Evolutionary conservation across 345 rosid species (phyloP), one percentile per base, ranked within the genome.

Genomic region (Triadica sebifera): DNA sequence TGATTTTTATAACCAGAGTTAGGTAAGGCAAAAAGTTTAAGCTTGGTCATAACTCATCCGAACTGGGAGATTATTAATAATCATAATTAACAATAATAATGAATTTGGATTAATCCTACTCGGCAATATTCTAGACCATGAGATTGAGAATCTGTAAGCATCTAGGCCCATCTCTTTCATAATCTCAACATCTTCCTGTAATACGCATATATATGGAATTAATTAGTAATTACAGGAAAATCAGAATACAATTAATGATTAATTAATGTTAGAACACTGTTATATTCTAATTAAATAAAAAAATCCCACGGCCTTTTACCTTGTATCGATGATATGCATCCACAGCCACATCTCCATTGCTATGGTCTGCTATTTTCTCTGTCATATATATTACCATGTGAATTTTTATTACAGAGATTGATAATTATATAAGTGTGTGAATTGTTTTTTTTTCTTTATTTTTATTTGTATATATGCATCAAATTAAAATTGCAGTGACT

Each of bases 311-410:
- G 19, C 1, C 7, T 52, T 16, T 41, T 58, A 89, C 98, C 97
- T 92, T 86, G 81, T 88, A 92, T 37, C 88, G 85, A 71, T 92
- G 87, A 78, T 92, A 94, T 65, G 87, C 87, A 83, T 92, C 97
- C 38, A 87, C 86, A 20, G 97, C 97, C 49, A 89, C 84, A 71
- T 94, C 89, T 46, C 87, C 97, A 17, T 75, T 86, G 65, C 83
- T 80, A 8, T 74, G 52, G 63, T 86, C 93, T 0, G 9, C 46
- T 65, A 87, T 87, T 65, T 74, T 90, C 19, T 52, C 84, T 85
- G 77, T 16, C 47, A 38, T 62, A 37, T 62, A 6, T n/a, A n/a
- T n/a, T n/a, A 7, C 22, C 67, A 62, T 62, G 17, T 62, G 11
- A 37, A 38, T 17, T 37, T 37, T 17, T 62, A 19, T 62, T 62